Evolutionary conservation across 441 rosid species (phyloP).

Genomic region (Populus hybrid): DNA sequence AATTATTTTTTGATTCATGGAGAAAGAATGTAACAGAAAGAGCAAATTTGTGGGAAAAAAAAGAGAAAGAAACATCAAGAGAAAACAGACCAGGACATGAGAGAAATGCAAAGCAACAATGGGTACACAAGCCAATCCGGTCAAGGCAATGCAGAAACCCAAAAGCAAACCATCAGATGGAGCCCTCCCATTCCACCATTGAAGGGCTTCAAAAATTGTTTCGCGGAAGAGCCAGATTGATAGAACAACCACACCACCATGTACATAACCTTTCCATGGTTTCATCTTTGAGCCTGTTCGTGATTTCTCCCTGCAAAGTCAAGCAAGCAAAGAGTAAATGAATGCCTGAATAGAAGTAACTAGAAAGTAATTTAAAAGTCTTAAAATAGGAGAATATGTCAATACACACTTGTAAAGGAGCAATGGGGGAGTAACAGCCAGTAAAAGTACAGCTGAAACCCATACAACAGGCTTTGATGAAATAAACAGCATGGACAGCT

Average conservation of each 20-base stretch:
- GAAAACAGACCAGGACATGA: constrained; percentile 72
- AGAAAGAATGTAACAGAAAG: not conserved
- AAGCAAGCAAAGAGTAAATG: constrained; percentile 10
- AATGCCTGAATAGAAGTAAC: not conserved
- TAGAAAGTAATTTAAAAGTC: not conserved
- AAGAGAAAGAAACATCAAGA: not conserved
- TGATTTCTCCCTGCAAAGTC: constrained; percentile 66
- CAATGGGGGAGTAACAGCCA: constrained; percentile 87
- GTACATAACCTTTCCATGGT: constrained; percentile 95
- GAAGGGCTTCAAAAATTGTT: constrained; percentile 93
- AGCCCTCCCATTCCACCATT: constrained; percentile 93
- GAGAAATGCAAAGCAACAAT: constrained; percentile 92
- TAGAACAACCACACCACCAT: constrained; percentile 74
- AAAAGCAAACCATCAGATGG: constrained; percentile 93
- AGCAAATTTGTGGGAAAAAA: not conserved
- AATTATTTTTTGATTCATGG: not conserved
- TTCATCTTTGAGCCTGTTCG: constrained; percentile 86
- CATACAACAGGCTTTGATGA: constrained; percentile 83
- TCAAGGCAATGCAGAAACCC: constrained; percentile 81
- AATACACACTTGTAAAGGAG: constrained; percentile 81
- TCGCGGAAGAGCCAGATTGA: constrained; percentile 99
- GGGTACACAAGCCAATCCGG: constrained; percentile 89
- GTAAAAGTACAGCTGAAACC: constrained; percentile 79
- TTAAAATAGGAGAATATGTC: constrained; percentile 13
- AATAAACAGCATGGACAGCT: constrained; percentile 84